A percentile compares a stretch with the other conserved stretches of the same genome.
These are phyloP conservation scores for Dujonia santamariae DNA, from an alignment of 1,139 yeast genomes.

Conservation along the genomic window DNA sequence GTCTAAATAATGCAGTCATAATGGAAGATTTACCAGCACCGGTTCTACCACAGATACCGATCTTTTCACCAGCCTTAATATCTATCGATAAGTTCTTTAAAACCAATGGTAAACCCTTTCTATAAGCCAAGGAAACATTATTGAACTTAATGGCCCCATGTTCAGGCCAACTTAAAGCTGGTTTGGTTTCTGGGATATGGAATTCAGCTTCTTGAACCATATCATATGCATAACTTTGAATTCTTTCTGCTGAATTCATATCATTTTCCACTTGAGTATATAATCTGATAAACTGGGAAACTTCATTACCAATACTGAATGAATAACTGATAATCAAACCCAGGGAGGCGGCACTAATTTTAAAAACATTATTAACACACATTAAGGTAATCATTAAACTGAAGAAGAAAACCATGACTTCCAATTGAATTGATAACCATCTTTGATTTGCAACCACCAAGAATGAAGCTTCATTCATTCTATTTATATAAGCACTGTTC, in stretches of 20 bases:
- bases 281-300: conserved; percentile 39
- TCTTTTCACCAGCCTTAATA: conserved; percentile 15
- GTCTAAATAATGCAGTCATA: conserved; percentile 19
- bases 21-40: conserved; percentile 24
- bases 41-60: conserved; percentile 23
- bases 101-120: conserved; percentile 19
- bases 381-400: conserved; percentile 39
- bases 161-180: conserved; percentile 36
- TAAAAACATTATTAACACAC: conserved; percentile 39
- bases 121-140: conserved; percentile 17
- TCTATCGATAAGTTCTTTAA: conserved; percentile 14
- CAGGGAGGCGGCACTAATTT: conserved; percentile 41
- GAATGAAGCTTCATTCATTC: conserved; percentile 44
- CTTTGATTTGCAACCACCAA: conserved; percentile 42
- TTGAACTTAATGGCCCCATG: conserved; percentile 15
- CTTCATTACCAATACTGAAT: conserved; percentile 42
- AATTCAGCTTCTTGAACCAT: conserved; percentile 37
- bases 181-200: conserved; percentile 45
- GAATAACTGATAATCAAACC: conserved; percentile 44
- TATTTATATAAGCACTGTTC: conserved; percentile 33
- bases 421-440: conserved; percentile 43
- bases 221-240: conserved; percentile 38
- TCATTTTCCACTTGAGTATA: conserved; percentile 47
- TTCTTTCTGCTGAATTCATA: conserved; percentile 47
- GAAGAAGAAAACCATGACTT: conserved; percentile 35